Percentiles rank a stretch among this genome's conserved stretches.
Conservation (phyloP, 169 alveolate genomes). For the Cryptosporidium viatorum region DNA sequence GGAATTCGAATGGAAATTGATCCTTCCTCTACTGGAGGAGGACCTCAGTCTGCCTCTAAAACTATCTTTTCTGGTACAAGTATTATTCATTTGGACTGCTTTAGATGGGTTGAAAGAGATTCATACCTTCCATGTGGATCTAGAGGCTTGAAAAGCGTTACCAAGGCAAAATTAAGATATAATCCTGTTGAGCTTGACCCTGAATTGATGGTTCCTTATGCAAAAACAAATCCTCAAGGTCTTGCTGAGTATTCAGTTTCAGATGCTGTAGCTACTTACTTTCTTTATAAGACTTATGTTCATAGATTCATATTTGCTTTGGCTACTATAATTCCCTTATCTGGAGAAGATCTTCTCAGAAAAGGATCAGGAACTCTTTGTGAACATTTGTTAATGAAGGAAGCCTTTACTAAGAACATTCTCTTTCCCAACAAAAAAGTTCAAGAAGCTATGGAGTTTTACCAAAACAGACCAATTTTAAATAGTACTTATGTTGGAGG, state of each 20-base stretch:
- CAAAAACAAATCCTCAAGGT: conserved; percentile 93
- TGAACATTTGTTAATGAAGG: conserved; percentile 97
- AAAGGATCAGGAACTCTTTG: conserved; percentile 99
- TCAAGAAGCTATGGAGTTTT: conserved; percentile 86
- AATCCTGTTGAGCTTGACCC: conserved; percentile 99
- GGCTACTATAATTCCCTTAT: conserved; percentile 96
- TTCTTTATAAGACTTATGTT: conserved; percentile 95
- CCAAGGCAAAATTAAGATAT: conserved; percentile 97
- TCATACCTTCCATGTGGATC: conserved; percentile 98
- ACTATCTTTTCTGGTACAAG: conserved; percentile 86
- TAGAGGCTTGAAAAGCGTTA: conserved; percentile 95
- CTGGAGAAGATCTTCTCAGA: conserved; percentile 96
- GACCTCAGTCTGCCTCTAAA: conserved; percentile 77
- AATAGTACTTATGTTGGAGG: conserved; percentile 95
- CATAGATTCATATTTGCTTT: conserved; percentile 98
- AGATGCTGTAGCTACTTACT: conserved; percentile 99
- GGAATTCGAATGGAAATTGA: conserved; percentile 85
- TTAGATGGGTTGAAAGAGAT: conserved; percentile 99
- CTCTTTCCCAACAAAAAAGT: conserved; percentile 96
- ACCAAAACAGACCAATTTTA: conserved; percentile 83
- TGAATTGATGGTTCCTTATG: conserved; percentile 97
- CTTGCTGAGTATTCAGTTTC: conserved; percentile 99
- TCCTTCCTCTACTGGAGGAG: conserved; percentile 18
- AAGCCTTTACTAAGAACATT: conserved; percentile 94
- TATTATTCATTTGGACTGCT: conserved; percentile 96